phyloP scores from a whole-genome alignment of 2,329 filamentous ascomycete genomes.

The Cercospora citrullina region DNA sequence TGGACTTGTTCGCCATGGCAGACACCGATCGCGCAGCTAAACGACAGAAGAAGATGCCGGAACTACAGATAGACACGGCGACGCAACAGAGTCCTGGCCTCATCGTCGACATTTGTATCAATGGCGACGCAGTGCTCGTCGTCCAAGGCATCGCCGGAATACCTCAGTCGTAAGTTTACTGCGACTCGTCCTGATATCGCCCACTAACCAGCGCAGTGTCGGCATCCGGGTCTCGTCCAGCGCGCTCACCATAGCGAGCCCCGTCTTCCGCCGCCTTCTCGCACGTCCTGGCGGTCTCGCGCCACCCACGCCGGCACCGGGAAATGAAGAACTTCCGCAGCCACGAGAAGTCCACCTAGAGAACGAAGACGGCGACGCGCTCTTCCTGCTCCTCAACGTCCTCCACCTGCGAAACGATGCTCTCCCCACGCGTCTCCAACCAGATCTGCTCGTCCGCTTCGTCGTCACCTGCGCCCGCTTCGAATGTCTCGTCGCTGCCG shows the following conservation, averaged over 20 bases:
- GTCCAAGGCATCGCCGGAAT: conserved; percentile 18
- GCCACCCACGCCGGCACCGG: background rate
- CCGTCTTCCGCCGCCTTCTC: conserved; percentile 27
- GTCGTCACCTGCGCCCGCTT: conserved; percentile 28
- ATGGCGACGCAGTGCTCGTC: conserved; percentile 23
- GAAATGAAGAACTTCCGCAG: conserved; percentile 6
- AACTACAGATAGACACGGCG: conserved; percentile 1
- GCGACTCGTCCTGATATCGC: background rate
- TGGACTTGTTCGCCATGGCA: conserved; percentile 2
- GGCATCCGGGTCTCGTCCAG: conserved; percentile 30
- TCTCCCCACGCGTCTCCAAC: conserved; percentile 29
- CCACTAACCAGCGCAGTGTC: conserved; percentile 6
- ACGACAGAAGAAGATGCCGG: conserved; percentile 16
- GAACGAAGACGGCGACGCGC: conserved; percentile 29
- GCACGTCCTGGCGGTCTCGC: background rate
- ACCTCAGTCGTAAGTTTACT: background rate
- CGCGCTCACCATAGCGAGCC: conserved; percentile 28
- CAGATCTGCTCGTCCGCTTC: conserved; percentile 29
- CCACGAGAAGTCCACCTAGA: conserved; percentile 22
- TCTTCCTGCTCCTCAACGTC: conserved; percentile 33
- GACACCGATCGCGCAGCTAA: conserved; percentile 20
- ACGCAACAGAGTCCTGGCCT: conserved; percentile 1
- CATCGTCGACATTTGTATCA: conserved; percentile 16
- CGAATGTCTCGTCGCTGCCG: conserved; percentile 30
- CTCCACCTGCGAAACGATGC: conserved; percentile 34